Conservation (phyloP, 306 rosid genomes). For the Ziziphus jujuba region DNA sequence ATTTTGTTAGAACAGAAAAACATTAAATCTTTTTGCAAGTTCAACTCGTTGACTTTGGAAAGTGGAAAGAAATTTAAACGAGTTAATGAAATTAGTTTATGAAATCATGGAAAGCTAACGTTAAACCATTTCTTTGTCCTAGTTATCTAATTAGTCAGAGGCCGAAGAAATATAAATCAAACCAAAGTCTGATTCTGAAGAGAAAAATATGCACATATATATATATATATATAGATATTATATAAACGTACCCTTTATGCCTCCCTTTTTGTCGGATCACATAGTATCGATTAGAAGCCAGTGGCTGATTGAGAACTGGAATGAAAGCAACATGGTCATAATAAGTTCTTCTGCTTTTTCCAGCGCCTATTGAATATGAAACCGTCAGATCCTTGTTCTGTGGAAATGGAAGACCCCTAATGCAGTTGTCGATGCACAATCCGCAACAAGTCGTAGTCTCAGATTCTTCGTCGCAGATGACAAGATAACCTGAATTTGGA, state of each 20-base stretch:
- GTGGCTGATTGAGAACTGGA: conserved; percentile 62
- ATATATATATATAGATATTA: no score
- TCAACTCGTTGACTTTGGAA: no score
- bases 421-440: conserved; percentile 22
- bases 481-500: conserved; percentile 61
- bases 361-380: conserved; percentile 32
- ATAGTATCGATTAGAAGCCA: conserved; percentile 60
- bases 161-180: no score
- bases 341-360: not conserved
- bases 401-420: conserved; percentile 57
- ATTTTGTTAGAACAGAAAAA: no score
- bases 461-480: conserved; percentile 52
- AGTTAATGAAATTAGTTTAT: no score
- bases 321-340: conserved; percentile 37
- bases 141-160: no score
- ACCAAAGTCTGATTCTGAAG: no score
- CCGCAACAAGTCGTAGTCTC: conserved; percentile 43
- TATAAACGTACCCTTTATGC: conserved; percentile 52
- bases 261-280: conserved; percentile 39
- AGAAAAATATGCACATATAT: no score
- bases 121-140: no score
- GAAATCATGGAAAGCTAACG: no score
- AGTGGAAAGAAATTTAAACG: no score
- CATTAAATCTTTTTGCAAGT: no score
- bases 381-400: conserved; percentile 51